These are phyloP conservation scores for Edaphochlamys debaryana DNA, from an alignment of 139 green algal species.

Conservation along the genomic window DNA sequence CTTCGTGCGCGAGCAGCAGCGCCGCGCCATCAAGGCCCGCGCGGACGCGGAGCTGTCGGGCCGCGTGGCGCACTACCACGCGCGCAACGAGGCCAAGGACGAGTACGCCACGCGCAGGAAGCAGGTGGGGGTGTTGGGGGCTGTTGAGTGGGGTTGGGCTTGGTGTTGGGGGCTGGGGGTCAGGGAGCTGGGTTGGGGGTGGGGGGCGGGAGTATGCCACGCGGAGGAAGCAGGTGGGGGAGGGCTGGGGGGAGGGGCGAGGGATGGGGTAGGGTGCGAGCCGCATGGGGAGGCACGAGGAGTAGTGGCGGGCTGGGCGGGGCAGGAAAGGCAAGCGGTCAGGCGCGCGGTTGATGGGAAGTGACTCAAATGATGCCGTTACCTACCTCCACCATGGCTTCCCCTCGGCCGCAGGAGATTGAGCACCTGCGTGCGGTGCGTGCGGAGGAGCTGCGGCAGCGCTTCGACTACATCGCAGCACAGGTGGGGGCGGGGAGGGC, in stretches of 20 bases:
- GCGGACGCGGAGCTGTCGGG: constrained; percentile 43
- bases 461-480: constrained; percentile 50
- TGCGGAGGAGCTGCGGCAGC: constrained; percentile 49
- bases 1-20: constrained; percentile 42
- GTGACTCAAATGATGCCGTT: too few relatives aligned
- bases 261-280: background rate
- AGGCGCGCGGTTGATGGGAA: too few relatives aligned
- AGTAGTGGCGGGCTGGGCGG: too few relatives aligned
- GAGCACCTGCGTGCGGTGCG: constrained; percentile 35
- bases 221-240: too few relatives aligned
- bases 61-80: constrained; percentile 26
- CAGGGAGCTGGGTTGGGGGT: background rate
- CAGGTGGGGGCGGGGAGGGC: background rate
- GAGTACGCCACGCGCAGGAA: constrained; percentile 4
- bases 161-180: background rate
- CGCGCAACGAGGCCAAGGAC: constrained; percentile 30
- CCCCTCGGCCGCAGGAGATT: constrained; percentile 12
- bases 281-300: too few relatives aligned
- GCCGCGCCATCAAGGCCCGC: constrained; percentile 29
- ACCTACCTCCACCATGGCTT: too few relatives aligned
- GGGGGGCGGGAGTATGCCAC: too few relatives aligned
- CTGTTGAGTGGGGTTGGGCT: background rate
- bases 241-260: background rate
- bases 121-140: background rate
- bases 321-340: too few relatives aligned